Base-by-base conservation (phyloP, 2,329 filamentous ascomycete genomes). In the Pyrenochaeta sp. region DNA sequence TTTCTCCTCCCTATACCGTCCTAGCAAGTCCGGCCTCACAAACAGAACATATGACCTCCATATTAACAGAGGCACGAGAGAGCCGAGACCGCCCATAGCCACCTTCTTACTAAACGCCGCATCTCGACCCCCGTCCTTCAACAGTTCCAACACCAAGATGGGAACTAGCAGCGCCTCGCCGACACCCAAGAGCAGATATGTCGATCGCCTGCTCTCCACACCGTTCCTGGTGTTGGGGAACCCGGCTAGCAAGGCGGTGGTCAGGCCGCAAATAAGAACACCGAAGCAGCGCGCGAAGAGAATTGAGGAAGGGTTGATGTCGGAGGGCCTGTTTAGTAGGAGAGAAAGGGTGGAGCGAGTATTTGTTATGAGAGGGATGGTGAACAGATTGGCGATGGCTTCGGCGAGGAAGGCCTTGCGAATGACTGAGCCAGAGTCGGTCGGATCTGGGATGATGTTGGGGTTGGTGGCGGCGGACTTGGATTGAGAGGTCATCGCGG, bases 361-460 rank as follows among this genome's bases (percentile, higher is more conserved):
- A 36, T 72, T 58, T 22, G 66, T 70, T 25, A 72, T 63, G 3
- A 72, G 57, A 7, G 66, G 70, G 7, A 71, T 62, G 9, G 63
- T 69, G 58, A 71, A 71, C 53, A 72, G 65, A 28, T 72, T 72
- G 24, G 66, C 66, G 43, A 67, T 50, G 37, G 66, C 70, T 62
- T 72, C 70, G 15, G 64, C 36, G 28, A 72, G 55, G 40, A 72
- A 72, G 39, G 70, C 70, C 52, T 65, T 71, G 50, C 68, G 66
- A 54, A 72, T 68, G n/a, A 44, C 62, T 9, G 67, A 67, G 47
- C 59, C 64, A 28, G 54, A 44, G 9, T 58, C 32, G 4, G 42
- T n/a, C 4, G 65, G 59, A 15, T 65, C 56, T 2, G 66, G 63
- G 27, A 39, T 61, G 30, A 70, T 63, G 22, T n/a, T 39, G 25